Evolutionary conservation across 306 rosid genomes (phyloP), one percentile per base, ranked within the genome.

Genomic region (Mucuna pruriens): DNA sequence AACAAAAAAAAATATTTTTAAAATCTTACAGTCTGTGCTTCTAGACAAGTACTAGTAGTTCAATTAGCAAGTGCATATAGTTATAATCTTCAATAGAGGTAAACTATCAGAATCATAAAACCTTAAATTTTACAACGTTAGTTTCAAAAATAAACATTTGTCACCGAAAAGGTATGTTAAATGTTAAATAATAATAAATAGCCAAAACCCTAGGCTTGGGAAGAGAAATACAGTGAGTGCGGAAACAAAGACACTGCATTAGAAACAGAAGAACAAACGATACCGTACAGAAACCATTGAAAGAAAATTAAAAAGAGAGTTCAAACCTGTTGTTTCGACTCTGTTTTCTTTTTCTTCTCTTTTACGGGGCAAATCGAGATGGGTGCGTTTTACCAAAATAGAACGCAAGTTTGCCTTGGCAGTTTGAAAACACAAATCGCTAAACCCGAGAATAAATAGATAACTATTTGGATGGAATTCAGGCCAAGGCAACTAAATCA

Each of bases 371-470:
- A 84, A 84, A 80, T 17, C 60, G 19, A 29, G 17, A 9, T 39
- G 44, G 74, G 84, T 71, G 17, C 1, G 70, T 36, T 85, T 88
- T 87, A 25, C 90, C 89, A 62, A 84, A 87, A 77, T 68, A 31
- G 71, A 81, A 65, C 25, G 71, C 69, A 29, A 7, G 40, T 22
- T 6, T 26, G 39, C 20, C 29, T 54, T 10, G 5, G 64, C 34
- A 10, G 34, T 57, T 23, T 16, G 34, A 22, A 58, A 51, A 1
- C 34, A 3, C 22, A 20, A 57, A 23, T 22, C 8, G 34, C 64
- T 10, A 23, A 9, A 22, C 1, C 23, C 64, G 64, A 57, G 34
- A 26, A 4, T n/a, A 23, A 22, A 19, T 0, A 17, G 2, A 54
- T 49, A n/a, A 49, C 16, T 51, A 51, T 51, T 51, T 51, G 10